phyloP scores from a whole-genome alignment of 768 basidiomycete genomes.

The Lactifluus piperatus region DNA sequence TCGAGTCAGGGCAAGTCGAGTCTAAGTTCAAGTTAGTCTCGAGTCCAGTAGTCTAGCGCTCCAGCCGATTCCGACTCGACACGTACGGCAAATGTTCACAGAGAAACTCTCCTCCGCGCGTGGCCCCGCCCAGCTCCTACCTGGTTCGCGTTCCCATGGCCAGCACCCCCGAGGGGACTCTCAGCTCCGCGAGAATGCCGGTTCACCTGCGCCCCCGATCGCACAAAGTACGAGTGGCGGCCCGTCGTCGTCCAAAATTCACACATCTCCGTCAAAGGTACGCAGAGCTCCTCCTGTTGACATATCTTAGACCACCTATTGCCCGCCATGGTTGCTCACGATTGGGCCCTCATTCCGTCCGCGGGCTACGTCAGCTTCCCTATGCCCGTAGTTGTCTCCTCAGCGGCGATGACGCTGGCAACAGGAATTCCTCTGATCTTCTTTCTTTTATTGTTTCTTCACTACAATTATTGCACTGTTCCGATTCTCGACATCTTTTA shows the following conservation, averaged over 20 bases:
- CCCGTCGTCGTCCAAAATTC: constrained; percentile 28
- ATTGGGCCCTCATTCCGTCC: not conserved
- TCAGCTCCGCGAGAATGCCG: constrained; percentile 20
- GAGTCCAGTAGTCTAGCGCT: no score
- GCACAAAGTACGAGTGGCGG: constrained; percentile 15
- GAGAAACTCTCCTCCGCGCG: constrained; percentile 23
- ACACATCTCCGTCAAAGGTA: constrained; percentile 17
- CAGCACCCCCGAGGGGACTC: constrained; percentile 22
- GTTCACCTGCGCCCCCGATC: constrained; percentile 23
- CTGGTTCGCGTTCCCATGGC: constrained; percentile 19
- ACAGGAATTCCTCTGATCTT: no score
- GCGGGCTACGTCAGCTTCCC: not conserved
- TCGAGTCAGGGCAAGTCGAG: not conserved
- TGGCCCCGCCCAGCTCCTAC: constrained; percentile 17
- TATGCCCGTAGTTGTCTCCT: no score
- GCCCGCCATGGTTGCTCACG: not conserved
- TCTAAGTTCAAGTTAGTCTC: constrained; percentile 1
- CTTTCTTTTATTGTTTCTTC: not conserved
- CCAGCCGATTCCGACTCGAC: no score
- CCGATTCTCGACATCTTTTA: constrained; percentile 25
- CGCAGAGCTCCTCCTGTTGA: not conserved
- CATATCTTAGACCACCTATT: not conserved
- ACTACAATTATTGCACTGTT: not conserved
- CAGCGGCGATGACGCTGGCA: no score
- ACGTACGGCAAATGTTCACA: no score